Base-by-base conservation (phyloP, 495 filamentous ascomycete genomes). In the Penicillium atrosanguineum region DNA sequence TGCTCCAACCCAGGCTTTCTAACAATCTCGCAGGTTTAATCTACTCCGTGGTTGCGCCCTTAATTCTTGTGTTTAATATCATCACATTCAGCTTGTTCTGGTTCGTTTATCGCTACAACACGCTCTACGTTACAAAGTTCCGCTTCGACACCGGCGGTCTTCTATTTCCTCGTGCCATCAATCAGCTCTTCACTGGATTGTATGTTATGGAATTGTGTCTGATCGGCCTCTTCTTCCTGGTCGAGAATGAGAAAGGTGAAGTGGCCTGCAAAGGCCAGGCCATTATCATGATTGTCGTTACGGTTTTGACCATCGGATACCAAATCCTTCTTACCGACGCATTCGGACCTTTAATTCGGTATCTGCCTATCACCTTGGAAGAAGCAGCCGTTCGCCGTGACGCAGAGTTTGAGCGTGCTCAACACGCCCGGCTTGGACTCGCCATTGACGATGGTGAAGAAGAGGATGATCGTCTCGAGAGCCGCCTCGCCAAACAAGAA, bases 81-180 rank as follows among this genome's bases (percentile, higher is more conserved):
- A 83, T 96, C 67, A 97, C 93, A 0, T 97, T 97, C 72, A 83
- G 84, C 54, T 77, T 98, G 3, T 91, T 98, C 66, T 98, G 93
- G 93, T 83, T 96, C 49, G 93, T 91, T 5, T 91, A 97, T 70
- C 88, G 93, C 20, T 97, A 98, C 71, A 94, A 93, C 64, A 95
- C 94, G 69, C 83, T 98, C 40, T 97, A 97, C 63, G 91, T 98
- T 49, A 92, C 87, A 38, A 92, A 92, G 44, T 95, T 95, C 68
- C 80, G 82, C 40, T 87, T 87, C 60, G 94, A 98, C 67, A 98
- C 94, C 1, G 95, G 94, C 48, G 94, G 94, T 26, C 78, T 97
- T 28, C 80, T 97, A 20, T 98, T 95, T 62, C 95, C 95, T 3
- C 85, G 82, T 16, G 95, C 94, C 7, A 88, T 98, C 73, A 97